Percentiles rank a stretch among this genome's conserved stretches.
These are phyloP conservation scores for Basipetospora chlamydospora DNA, from an alignment of 2,329 filamentous ascomycete genomes.

Conservation along the genomic window DNA sequence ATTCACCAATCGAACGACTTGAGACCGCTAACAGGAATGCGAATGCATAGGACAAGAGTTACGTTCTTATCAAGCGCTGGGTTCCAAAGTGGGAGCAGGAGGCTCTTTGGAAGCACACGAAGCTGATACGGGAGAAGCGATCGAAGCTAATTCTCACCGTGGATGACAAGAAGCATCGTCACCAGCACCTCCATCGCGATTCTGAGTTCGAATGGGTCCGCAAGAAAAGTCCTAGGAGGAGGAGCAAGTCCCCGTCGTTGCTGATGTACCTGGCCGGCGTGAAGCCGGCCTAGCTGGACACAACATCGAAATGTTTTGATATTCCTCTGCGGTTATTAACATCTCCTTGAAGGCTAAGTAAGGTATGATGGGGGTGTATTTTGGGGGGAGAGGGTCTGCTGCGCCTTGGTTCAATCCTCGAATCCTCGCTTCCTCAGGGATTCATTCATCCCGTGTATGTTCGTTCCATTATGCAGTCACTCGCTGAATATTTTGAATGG, in stretches of 20 bases:
- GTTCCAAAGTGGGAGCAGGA: slow-evolving; percentile 59
- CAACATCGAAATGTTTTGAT: too few relatives aligned
- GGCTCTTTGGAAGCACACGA: slow-evolving; percentile 57
- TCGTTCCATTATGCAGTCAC: too few relatives aligned
- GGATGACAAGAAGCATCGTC: slow-evolving; percentile 25
- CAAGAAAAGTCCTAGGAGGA: slow-evolving; percentile 36
- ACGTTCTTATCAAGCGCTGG: slow-evolving; percentile 59
- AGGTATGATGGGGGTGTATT: too few relatives aligned
- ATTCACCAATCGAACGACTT: too few relatives aligned
- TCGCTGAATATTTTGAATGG: too few relatives aligned
- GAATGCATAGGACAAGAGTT: slow-evolving; percentile 54
- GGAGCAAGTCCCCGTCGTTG: slow-evolving; percentile 41
- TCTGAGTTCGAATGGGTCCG: slow-evolving; percentile 41
- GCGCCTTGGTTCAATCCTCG: too few relatives aligned
- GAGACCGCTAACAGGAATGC: slow-evolving; percentile 19
- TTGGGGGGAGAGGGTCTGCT: too few relatives aligned
- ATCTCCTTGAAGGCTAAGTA: too few relatives aligned
- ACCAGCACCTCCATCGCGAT: slow-evolving; percentile 21
- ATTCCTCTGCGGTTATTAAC: too few relatives aligned
- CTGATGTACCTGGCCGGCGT: slow-evolving; percentile 44
- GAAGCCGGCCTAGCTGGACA: slow-evolving; percentile 26
- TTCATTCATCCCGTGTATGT: too few relatives aligned
- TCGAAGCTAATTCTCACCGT: slow-evolving; percentile 32
- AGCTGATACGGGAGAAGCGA: slow-evolving; percentile 43
- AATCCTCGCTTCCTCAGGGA: too few relatives aligned